Evolutionary conservation across 495 filamentous ascomycete genomes (phyloP).

Genomic region (Podospora comata): DNA sequence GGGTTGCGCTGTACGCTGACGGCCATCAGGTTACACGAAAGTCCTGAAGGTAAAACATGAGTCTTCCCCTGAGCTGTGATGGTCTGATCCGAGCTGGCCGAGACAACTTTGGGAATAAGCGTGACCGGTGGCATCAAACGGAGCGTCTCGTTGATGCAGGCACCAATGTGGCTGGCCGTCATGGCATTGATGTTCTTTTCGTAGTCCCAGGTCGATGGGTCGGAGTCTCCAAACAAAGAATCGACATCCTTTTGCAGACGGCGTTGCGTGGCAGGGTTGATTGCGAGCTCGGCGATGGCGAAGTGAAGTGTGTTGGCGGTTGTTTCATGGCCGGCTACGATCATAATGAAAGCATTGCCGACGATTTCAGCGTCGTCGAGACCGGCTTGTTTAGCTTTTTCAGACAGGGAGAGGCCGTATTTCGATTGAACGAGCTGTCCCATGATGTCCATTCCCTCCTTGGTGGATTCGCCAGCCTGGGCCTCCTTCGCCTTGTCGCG

Average conservation of each 20-base stretch:
- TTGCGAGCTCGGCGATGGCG: conserved; percentile 57
- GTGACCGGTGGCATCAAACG: conserved; percentile 60
- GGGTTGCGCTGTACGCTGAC: conserved; percentile 58
- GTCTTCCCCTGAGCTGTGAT: conserved; percentile 50
- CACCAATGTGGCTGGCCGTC: conserved; percentile 60
- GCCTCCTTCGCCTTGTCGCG: conserved; percentile 52
- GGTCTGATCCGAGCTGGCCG: conserved; percentile 44
- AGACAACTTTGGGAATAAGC: conserved; percentile 58
- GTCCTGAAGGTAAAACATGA: conserved; percentile 48
- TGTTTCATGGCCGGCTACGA: conserved; percentile 71
- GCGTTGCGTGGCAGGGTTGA: conserved; percentile 54
- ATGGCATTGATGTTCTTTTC: conserved; percentile 55
- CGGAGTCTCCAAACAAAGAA: conserved; percentile 46
- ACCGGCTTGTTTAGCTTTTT: conserved; percentile 22
- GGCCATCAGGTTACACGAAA: conserved; percentile 46
- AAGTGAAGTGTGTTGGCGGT: conserved; percentile 66
- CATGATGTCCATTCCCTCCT: conserved; percentile 63
- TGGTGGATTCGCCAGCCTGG: conserved; percentile 38
- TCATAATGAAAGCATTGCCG: conserved; percentile 69
- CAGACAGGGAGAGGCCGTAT: conserved; percentile 31
- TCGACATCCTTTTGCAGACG: conserved; percentile 62
- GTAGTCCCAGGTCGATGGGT: conserved; percentile 60
- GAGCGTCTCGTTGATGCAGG: conserved; percentile 66
- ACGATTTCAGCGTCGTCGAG: conserved; percentile 59
- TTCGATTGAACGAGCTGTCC: conserved; percentile 51